Conservation (phyloP, 352 stramenopile genomes). For the Pythium coloratum region DNA sequence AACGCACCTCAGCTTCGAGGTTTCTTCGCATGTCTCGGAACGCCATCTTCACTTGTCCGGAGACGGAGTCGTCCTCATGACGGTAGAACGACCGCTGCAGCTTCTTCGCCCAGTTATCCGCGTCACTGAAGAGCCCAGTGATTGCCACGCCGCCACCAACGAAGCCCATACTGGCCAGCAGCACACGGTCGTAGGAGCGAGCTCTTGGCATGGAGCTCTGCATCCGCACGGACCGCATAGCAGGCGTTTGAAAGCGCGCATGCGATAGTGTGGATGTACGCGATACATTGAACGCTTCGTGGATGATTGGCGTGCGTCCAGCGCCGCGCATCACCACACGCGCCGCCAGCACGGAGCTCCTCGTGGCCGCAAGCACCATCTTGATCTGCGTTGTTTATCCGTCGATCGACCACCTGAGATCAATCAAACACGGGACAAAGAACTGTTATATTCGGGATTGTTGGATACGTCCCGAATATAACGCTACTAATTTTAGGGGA, state of each 20-base stretch:
- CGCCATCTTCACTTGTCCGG: constrained; percentile 17
- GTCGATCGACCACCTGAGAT: neutral
- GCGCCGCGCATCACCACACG: neutral
- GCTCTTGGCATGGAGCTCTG: neutral
- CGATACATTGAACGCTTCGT: neutral
- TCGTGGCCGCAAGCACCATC: constrained; percentile 1
- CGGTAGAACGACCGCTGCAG: constrained; percentile 8
- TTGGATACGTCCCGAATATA: neutral
- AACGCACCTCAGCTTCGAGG: constrained; percentile 13
- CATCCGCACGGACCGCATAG: neutral
- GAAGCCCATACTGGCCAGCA: constrained; percentile 53
- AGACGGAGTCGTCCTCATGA: constrained; percentile 14
- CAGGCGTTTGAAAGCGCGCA: neutral
- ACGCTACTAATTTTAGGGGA: constrained; percentile 15
- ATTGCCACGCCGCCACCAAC: constrained; percentile 46
- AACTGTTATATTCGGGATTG: neutral
- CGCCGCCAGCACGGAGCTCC: constrained; percentile 4
- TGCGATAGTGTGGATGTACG: neutral
- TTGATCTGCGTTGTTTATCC: neutral
- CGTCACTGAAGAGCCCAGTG: constrained; percentile 28
- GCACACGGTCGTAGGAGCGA: constrained; percentile 27
- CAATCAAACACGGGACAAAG: neutral
- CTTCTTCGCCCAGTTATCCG: constrained; percentile 2
- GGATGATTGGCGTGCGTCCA: neutral
- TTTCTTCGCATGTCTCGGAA: constrained; percentile 13